Evolutionary conservation across 805 yeast species (phyloP), one percentile per base, ranked within the genome.

Genomic region (Lachancea kluyveri): DNA sequence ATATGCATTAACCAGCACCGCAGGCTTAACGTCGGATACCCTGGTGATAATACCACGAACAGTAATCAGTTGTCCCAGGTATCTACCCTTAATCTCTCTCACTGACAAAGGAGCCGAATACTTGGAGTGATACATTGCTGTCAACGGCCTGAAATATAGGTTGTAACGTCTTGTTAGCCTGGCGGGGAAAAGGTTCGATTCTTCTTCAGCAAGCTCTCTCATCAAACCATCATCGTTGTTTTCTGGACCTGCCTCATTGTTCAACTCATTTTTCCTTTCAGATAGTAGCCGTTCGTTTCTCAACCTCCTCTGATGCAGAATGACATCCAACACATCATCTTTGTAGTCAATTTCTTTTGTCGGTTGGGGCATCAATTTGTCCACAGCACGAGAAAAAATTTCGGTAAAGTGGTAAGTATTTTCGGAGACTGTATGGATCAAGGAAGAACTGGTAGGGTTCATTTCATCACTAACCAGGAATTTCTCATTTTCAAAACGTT

Each of bases 11-110:
- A 92, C 96, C 39, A 74, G 66, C 6, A 92, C 84, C 5, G 85
- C 68, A 4, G 99, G 99, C 58, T 88, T 90, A 26, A 92, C 98
- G 57, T 92, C 99, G 2, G 95, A 80, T 4, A 88, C 95, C 44
- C 98, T 70, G 6, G 97, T 92, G 30, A 90, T 86, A 44, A 92
- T 88, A 35, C 98, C 99, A 42, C 95, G 68, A 4, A 88, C 82
- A 1, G 96, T 88, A 48, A 92, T 82, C 40, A 84, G 72, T 47
- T 81, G 77, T 29, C 99, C 99, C 31, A 92, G 68, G 42, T 74
- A 77, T 22, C 68, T 64, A 40, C 96, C 96, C 52, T 77, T 80
- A 37, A 92, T 79, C 43, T 87, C 88, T 58, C 99, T 76, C 5
- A 92, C 97, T 3, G 96, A 82, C 35, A 85, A 62, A 1, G 92